Base-by-base conservation (phyloP, 1,284 basidiomycete species). In the Vanrija sp. region DNA sequence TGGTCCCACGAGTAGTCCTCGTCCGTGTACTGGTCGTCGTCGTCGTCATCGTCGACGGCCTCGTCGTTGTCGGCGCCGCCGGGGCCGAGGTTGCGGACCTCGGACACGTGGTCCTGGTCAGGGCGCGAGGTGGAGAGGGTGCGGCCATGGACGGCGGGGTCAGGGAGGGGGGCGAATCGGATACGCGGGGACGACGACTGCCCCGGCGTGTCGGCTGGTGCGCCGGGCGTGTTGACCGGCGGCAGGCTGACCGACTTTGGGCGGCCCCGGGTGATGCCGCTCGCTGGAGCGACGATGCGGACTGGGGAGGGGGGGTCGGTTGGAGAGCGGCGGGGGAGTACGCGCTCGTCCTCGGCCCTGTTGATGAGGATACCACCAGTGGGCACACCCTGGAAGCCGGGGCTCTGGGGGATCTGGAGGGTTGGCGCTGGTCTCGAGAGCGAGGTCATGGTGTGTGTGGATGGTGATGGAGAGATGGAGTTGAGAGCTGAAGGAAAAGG, bases 121-220 rank as follows among this genome's bases (percentile, higher is more conserved):
- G n/a, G 38, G 38, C 38, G 38, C n/a, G 38, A 39, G 3, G 54
- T 74, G 14, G 69, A 72, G 4, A 74, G 59, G 14, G 71, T 73
- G 9, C 75, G 61, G 7, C 69, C 70, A 41, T 62, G 52, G 12
- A 31, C 31, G 31, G 31, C 31, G 1, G 75, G 72, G 55, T 74
- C 71, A 18, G 75, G 75, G 4, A 76, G 63, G 1, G 75, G 75
- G 2, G 75, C 75, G 41, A 76, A 76, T 16, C 75, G 62, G 54
- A 76, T 76, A 14, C 53, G 49, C 6, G 59, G 59, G 10, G 55
- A 54, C 37, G 48, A 20, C 24, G n/a, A 18, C 38, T n/a, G n/a
- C 41, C 18, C 14, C 35, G 19, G 19, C 35, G 5, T 31, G 19
- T 45, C 49, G 19, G 23, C 42, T 1, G 47, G 47, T 4, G 48